These are phyloP conservation scores for Musa acuminata DNA, from an alignment of 176 grass and related monocot genomes.

Conservation along the genomic window DNA sequence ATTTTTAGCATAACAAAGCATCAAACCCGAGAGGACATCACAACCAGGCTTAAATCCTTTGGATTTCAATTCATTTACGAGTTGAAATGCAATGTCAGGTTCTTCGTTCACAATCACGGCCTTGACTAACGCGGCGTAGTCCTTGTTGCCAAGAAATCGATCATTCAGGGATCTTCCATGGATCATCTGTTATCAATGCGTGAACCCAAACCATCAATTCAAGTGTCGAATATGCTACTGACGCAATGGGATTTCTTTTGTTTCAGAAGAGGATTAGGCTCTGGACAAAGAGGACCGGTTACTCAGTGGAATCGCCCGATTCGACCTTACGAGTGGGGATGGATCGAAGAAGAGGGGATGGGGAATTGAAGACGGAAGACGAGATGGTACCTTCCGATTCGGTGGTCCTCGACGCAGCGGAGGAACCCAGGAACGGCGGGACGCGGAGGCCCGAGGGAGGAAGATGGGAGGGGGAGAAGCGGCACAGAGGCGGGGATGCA, in stretches of 20 bases:
- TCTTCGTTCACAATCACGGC: neutral
- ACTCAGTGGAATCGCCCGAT: no score
- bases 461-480: neutral
- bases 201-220: neutral
- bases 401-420: neutral
- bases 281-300: no score
- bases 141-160: neutral
- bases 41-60: conserved; percentile 5
- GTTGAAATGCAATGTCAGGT: neutral
- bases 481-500: neutral
- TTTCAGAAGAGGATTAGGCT: neutral
- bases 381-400: conserved; percentile 2
- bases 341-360: neutral
- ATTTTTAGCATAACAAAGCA: conserved; percentile 52
- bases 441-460: neutral
- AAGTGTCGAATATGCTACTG: neutral
- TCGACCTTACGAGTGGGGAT: no score
- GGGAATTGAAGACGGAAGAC: neutral
- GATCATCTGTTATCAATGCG: neutral
- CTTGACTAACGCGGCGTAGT: neutral
- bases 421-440: neutral
- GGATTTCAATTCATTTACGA: conserved; percentile 4
- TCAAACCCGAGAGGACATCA: conserved; percentile 27
- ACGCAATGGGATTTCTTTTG: neutral
- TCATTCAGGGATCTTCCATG: neutral